Conservation (phyloP, 495 filamentous ascomycete genomes). For the Evansstolkia leycettana region DNA sequence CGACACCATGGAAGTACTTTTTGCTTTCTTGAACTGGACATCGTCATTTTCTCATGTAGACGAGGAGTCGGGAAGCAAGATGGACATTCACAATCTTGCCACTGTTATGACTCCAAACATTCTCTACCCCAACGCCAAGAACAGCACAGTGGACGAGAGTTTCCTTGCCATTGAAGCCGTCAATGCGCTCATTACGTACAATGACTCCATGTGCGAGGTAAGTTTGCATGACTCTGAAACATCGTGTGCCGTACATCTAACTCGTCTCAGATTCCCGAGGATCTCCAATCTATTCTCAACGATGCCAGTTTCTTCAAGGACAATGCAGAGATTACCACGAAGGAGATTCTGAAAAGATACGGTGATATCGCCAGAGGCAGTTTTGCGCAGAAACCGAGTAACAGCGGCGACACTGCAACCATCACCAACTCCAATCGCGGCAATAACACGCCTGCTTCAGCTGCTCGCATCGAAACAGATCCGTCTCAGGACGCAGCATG, state of each 20-base stretch:
- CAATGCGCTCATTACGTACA: constrained; percentile 76
- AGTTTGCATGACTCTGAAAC: constrained; percentile 19
- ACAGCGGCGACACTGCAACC: constrained; percentile 42
- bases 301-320: constrained; percentile 72
- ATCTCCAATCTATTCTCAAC: constrained; percentile 72
- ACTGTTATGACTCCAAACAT: constrained; percentile 98
- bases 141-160: constrained; percentile 61
- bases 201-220: constrained; percentile 95
- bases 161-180: constrained; percentile 91
- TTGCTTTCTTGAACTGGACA: constrained; percentile 95
- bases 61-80: constrained; percentile 84
- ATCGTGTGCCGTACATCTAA: constrained; percentile 11
- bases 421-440: constrained; percentile 28
- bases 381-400: constrained; percentile 42
- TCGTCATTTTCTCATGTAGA: constrained; percentile 95
- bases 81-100: constrained; percentile 96
- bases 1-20: constrained; percentile 89
- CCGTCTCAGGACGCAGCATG: constrained; percentile 55
- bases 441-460: constrained; percentile 26
- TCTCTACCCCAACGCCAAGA: constrained; percentile 62
- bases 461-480: constrained; percentile 64
- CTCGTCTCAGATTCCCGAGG: constrained; percentile 67
- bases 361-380: constrained; percentile 57
- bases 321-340: constrained; percentile 79
- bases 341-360: constrained; percentile 88